Conservation (phyloP, 2,329 filamentous ascomycete species). For the Blumeriella jaapii region DNA sequence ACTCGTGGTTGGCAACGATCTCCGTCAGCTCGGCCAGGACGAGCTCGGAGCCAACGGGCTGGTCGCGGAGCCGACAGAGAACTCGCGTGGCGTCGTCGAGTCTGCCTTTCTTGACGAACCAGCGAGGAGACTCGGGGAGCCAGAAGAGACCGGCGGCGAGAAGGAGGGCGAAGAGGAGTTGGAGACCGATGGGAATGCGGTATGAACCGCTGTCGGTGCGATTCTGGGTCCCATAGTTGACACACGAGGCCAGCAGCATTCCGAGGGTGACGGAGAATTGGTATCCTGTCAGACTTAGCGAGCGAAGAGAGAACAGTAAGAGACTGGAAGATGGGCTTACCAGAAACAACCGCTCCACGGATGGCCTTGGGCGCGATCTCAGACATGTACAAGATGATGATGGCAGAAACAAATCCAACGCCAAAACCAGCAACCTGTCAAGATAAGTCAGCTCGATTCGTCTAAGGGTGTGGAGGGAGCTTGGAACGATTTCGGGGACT, state of each 20-base stretch:
- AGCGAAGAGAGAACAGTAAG: background rate
- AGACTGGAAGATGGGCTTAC: slow-evolving; percentile 1
- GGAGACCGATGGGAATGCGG: slow-evolving; percentile 69
- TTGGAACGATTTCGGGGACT: too few relatives aligned
- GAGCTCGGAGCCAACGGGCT: slow-evolving; percentile 59
- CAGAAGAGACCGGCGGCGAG: slow-evolving; percentile 59
- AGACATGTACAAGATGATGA: slow-evolving; percentile 76
- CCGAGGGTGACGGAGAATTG: slow-evolving; percentile 77
- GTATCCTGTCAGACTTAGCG: slow-evolving; percentile 42
- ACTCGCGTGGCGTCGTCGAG: slow-evolving; percentile 50
- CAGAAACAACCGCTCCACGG: slow-evolving; percentile 12
- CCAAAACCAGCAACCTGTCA: slow-evolving; percentile 63
- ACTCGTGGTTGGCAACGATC: slow-evolving; percentile 80
- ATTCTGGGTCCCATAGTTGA: slow-evolving; percentile 60
- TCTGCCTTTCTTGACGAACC: slow-evolving; percentile 67
- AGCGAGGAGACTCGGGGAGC: slow-evolving; percentile 75
- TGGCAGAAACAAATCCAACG: slow-evolving; percentile 69
- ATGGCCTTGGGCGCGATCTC: slow-evolving; percentile 37
- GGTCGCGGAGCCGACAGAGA: slow-evolving; percentile 60
- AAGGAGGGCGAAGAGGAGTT: slow-evolving; percentile 71
- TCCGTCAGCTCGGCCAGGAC: slow-evolving; percentile 70
- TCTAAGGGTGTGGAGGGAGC: too few relatives aligned
- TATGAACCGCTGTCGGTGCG: slow-evolving; percentile 54
- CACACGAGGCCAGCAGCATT: slow-evolving; percentile 60
- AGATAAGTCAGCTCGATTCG: too few relatives aligned